Percentiles rank a stretch among this genome's conserved stretches.
Conservation (phyloP, 148 eudicot species). For the Rhododendron molle region DNA sequence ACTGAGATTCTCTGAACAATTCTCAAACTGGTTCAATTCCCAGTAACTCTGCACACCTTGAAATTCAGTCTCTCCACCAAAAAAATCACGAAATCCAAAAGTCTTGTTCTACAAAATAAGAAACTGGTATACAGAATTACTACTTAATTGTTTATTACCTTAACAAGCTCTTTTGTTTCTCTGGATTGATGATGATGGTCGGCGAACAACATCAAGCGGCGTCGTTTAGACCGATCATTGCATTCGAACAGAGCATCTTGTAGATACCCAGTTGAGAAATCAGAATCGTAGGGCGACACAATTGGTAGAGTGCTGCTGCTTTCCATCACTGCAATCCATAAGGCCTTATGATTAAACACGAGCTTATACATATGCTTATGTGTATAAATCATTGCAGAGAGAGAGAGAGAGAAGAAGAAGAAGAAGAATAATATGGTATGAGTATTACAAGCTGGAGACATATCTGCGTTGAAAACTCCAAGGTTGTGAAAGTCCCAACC, state of each 20-base stretch:
- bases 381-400: background rate
- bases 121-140: background rate
- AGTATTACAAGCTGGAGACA: conserved; percentile 33
- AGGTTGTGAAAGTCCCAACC: conserved; percentile 32
- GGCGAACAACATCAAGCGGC: conserved; percentile 30
- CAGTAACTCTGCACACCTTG: conserved; percentile 17
- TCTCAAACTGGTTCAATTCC: conserved; percentile 9
- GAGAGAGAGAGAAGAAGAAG: background rate
- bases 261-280: conserved; percentile 61
- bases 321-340: conserved; percentile 21
- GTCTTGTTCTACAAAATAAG: background rate
- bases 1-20: conserved; percentile 15
- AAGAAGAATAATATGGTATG: background rate
- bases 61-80: conserved; percentile 1
- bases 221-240: conserved; percentile 44
- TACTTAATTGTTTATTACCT: background rate
- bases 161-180: background rate
- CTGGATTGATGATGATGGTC: conserved; percentile 15
- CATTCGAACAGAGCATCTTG: conserved; percentile 77
- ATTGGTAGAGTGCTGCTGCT: conserved; percentile 25
- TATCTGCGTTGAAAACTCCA: conserved; percentile 53
- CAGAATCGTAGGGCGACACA: conserved; percentile 18
- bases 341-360: background rate
- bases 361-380: background rate
- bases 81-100: background rate